A percentile compares a stretch with the other conserved stretches of the same genome.
These are phyloP conservation scores for Epichloe baconii DNA, from an alignment of 2,329 filamentous ascomycete species.

Conservation along the genomic window DNA sequence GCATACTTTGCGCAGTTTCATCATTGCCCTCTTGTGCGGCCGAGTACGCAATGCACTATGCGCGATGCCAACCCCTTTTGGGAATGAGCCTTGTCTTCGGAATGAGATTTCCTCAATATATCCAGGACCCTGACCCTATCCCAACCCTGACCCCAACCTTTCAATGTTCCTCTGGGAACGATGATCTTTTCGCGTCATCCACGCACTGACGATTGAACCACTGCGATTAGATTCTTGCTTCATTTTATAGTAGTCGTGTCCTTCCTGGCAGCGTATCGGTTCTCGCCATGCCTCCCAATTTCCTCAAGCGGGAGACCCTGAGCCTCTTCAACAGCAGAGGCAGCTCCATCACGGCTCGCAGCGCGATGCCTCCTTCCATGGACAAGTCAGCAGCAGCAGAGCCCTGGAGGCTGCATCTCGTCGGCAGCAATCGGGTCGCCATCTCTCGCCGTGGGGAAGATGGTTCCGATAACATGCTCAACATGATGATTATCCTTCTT, in stretches of 20 bases:
- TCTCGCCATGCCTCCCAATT: constrained; percentile 8
- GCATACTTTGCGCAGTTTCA: neutral
- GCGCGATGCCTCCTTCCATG: constrained; percentile 4
- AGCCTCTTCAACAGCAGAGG: neutral
- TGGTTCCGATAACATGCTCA: constrained; percentile 49
- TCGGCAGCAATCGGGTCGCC: constrained; percentile 3
- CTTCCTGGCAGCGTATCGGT: neutral
- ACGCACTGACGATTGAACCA: constrained; percentile 1
- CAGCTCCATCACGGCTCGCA: constrained; percentile 5
- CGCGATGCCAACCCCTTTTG: neutral
- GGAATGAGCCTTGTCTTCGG: neutral
- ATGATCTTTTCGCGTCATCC: neutral
- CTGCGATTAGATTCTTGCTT: constrained; percentile 6
- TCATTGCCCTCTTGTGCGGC: too few relatives aligned
- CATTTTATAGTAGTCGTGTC: constrained; percentile 5
- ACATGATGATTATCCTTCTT: constrained; percentile 68
- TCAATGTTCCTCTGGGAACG: neutral
- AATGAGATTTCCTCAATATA: neutral
- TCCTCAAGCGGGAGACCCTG: neutral
- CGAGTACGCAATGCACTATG: too few relatives aligned
- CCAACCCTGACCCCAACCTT: neutral
- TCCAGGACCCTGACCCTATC: neutral
- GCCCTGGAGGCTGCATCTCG: constrained; percentile 7
- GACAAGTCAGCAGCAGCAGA: constrained; percentile 1
- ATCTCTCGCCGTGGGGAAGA: constrained; percentile 18